Evolutionary conservation across 805 yeast species (phyloP).

Genomic region (Zygoascus ofunaensis): DNA sequence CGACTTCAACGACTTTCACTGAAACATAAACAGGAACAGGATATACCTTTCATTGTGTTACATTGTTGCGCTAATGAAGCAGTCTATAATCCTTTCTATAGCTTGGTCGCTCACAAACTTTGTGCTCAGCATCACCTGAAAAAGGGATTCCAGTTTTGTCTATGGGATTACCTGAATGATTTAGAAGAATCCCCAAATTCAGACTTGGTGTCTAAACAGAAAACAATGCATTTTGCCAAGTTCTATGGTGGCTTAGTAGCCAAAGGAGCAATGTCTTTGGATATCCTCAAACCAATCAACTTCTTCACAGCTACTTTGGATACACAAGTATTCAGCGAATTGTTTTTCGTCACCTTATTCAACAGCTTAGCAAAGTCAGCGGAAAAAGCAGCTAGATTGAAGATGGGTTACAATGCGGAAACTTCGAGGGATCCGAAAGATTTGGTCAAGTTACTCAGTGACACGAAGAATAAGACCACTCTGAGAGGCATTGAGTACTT

Average conservation of each 20-base stretch:
- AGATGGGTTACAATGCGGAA: conserved; percentile 12
- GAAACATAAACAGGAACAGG: conserved; percentile 73
- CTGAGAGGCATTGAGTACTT: conserved; percentile 62
- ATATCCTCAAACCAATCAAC: conserved; percentile 62
- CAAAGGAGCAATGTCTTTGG: conserved; percentile 65
- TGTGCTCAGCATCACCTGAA: conserved; percentile 63
- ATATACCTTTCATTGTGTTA: conserved; percentile 72
- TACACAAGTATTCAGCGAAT: conserved; percentile 60
- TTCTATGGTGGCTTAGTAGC: conserved; percentile 70
- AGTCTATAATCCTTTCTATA: conserved; percentile 83
- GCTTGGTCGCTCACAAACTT: conserved; percentile 64
- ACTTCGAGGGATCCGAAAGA: conserved; percentile 39
- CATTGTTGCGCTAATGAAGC: conserved; percentile 84
- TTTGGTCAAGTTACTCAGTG: conserved; percentile 41
- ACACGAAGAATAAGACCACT: conserved; percentile 49
- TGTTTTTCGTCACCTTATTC: conserved; percentile 58
- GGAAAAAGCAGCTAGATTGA: conserved; percentile 11
- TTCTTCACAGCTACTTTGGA: conserved; percentile 58
- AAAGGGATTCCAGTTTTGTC: conserved; percentile 76
- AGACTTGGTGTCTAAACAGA: conserved; percentile 34
- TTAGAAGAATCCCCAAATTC: conserved; percentile 26
- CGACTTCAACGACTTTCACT: conserved; percentile 72
- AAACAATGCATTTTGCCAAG: conserved; percentile 64
- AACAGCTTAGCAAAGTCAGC: conserved; percentile 39
- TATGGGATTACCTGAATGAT: conserved; percentile 76